Evolutionary conservation across 2,329 filamentous ascomycete genomes (phyloP).

Genomic region (Cladosporium cucumerinum): DNA sequence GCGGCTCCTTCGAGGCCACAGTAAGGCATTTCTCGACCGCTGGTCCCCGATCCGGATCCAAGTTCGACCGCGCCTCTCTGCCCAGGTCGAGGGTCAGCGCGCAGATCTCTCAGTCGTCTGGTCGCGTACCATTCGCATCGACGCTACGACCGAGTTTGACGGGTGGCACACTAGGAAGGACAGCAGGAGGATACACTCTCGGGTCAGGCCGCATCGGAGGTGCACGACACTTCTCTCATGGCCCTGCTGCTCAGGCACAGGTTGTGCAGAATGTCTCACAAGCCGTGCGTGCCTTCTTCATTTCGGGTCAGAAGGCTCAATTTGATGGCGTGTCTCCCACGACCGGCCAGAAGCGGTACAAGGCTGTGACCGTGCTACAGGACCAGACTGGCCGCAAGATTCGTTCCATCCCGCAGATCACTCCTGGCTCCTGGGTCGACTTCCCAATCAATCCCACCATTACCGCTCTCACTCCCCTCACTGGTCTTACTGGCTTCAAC

Average conservation of each 20-base stretch:
- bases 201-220: constrained; percentile 63
- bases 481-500: constrained; percentile 54
- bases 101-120: constrained; percentile 61
- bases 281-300: constrained; percentile 84
- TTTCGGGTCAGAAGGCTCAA: constrained; percentile 84
- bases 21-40: constrained; percentile 52
- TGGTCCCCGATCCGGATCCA: constrained; percentile 37
- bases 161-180: constrained; percentile 77
- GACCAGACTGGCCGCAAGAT: constrained; percentile 69
- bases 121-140: constrained; percentile 79
- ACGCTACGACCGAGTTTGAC: constrained; percentile 89
- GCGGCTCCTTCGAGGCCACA: constrained; percentile 42
- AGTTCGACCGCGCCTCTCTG: constrained; percentile 51
- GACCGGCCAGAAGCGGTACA: constrained; percentile 75
- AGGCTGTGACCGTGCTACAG: constrained; percentile 69
- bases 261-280: constrained; percentile 94
- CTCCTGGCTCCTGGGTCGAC: constrained; percentile 78
- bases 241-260: constrained; percentile 78
- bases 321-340: constrained; percentile 71
- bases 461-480: constrained; percentile 76
- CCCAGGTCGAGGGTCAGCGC: constrained; percentile 56
- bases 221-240: constrained; percentile 84
- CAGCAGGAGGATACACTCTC: constrained; percentile 82
- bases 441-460: constrained; percentile 86
- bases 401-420: constrained; percentile 53